Base-by-base conservation (phyloP, 208 protist genomes). In the Crithidia sp. region DNA sequence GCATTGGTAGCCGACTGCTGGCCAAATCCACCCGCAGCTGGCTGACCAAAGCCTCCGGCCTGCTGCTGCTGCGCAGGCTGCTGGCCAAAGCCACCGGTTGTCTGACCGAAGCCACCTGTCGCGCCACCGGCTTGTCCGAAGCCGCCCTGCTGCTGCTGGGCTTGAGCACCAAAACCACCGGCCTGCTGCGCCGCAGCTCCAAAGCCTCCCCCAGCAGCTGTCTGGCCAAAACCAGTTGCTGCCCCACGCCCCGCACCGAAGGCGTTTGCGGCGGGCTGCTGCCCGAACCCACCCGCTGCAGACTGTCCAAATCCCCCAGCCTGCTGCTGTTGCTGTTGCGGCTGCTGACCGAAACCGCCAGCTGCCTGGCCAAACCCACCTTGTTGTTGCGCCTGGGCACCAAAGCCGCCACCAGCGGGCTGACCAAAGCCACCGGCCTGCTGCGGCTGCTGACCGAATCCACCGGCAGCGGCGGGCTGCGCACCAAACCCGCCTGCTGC, bases 101-200 rank as follows among this genome's bases (percentile, higher is more conserved):
- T 60, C 49, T 79, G 74, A 9, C 80, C 85, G 78, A 89, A 89
- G 2, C 80, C 80, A 39, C 71, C 74, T 49, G 58, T 43, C 8
- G 67, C 60, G n/a, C 37, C 56, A 8, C 56, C 47, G 13, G n/a
- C 69, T 45, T 19, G 63, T 9, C 28, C 28, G 28, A 28, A 28
- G 63, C 49, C 5, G 49, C 44, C 16, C 56, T 43, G 28, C 28
- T 28, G 28, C 28, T 28, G 28, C 28, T 67, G 63, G 28, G 28
- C 28, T 28, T 28, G 28, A 28, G 28, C 28, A 28, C 28, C 28
- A 28, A 28, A 28, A 28, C 28, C 65, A 4, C 40, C 41, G 10
- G 50, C 40, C 4, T 14, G 0, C 19, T 16, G 17, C 28, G 9
- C 19, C 55, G 19, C 17, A 10, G 58, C 52, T 36, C 19, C 55